Conservation (phyloP, 2,329 filamentous ascomycete genomes). For the Hypoxylon sp. region DNA sequence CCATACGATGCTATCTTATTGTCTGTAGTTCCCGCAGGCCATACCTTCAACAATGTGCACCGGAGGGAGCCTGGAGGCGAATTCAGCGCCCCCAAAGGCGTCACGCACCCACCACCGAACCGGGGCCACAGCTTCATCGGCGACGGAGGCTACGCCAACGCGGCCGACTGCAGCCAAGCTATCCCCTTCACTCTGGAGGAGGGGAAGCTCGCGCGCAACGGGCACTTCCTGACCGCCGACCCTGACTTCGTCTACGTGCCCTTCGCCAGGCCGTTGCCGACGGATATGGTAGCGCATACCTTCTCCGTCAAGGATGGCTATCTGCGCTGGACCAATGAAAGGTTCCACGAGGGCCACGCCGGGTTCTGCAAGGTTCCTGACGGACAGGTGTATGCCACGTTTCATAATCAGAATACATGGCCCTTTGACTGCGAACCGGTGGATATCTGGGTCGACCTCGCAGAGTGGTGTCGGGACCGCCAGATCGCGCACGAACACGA, state of each 20-base stretch:
- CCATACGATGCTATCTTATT: slow-evolving; percentile 37
- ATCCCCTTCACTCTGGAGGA: slow-evolving; percentile 41
- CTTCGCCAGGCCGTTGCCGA: slow-evolving; percentile 22
- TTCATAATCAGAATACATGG: slow-evolving; percentile 24
- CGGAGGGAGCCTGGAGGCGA: neutral
- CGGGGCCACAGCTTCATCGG: slow-evolving; percentile 40
- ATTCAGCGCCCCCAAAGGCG: neutral
- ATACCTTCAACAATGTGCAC: neutral
- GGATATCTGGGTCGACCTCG: slow-evolving; percentile 28
- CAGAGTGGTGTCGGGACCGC: slow-evolving; percentile 36
- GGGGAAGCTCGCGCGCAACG: slow-evolving; percentile 40
- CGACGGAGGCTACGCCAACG: slow-evolving; percentile 38
- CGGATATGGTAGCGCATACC: slow-evolving; percentile 26
- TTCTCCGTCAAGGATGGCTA: slow-evolving; percentile 38
- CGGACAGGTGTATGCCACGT: slow-evolving; percentile 43
- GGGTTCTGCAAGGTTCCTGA: slow-evolving; percentile 44
- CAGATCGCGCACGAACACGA: slow-evolving; percentile 15
- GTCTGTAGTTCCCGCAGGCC: slow-evolving; percentile 27
- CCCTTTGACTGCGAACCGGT: slow-evolving; percentile 41
- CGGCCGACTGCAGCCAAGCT: slow-evolving; percentile 42
- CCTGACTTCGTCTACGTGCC: slow-evolving; percentile 34
- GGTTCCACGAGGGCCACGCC: slow-evolving; percentile 44
- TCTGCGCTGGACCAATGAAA: slow-evolving; percentile 47
- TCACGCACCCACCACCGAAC: neutral
- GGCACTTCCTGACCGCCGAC: slow-evolving; percentile 37